phyloP scores from a whole-genome alignment of 2,329 filamentous ascomycete genomes.

The Pezicula carpinea region DNA sequence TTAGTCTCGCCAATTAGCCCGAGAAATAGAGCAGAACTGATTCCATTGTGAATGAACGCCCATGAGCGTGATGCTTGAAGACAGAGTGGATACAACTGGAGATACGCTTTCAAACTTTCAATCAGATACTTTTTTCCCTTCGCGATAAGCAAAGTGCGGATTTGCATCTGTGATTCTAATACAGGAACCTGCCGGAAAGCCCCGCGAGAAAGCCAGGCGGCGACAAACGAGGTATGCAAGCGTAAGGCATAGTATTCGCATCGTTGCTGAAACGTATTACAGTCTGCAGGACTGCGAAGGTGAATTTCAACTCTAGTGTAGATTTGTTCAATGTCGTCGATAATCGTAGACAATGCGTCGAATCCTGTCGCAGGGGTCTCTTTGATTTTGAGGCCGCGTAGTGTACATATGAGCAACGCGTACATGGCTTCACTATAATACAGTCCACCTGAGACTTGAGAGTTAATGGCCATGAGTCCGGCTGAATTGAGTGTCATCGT shows the following conservation, averaged over 20 bases:
- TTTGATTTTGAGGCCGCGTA: constrained; percentile 15
- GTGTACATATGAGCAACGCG: constrained; percentile 54
- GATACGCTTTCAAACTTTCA: constrained; percentile 50
- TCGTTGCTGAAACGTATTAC: constrained; percentile 55
- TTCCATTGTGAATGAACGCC: constrained; percentile 61
- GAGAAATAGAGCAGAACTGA: constrained; percentile 57
- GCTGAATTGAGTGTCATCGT: constrained; percentile 43
- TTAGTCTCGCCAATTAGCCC: constrained; percentile 57
- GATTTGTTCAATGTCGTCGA: neutral
- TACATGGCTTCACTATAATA: constrained; percentile 57
- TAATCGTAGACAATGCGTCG: neutral
- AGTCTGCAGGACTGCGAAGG: constrained; percentile 28
- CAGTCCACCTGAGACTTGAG: constrained; percentile 36
- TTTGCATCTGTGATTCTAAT: constrained; percentile 39
- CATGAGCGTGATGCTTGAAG: constrained; percentile 59
- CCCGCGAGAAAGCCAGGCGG: constrained; percentile 57
- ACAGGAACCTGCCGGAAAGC: constrained; percentile 37
- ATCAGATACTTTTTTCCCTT: constrained; percentile 43
- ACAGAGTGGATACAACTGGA: constrained; percentile 60
- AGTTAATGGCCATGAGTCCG: constrained; percentile 41
- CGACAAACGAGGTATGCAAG: constrained; percentile 56
- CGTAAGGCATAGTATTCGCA: constrained; percentile 57
- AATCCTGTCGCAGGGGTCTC: constrained; percentile 5
- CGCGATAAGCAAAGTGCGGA: constrained; percentile 37
- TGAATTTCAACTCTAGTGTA: neutral